Base-by-base conservation (phyloP, 208 protist species). In the Crithidia fasciculata region DNA sequence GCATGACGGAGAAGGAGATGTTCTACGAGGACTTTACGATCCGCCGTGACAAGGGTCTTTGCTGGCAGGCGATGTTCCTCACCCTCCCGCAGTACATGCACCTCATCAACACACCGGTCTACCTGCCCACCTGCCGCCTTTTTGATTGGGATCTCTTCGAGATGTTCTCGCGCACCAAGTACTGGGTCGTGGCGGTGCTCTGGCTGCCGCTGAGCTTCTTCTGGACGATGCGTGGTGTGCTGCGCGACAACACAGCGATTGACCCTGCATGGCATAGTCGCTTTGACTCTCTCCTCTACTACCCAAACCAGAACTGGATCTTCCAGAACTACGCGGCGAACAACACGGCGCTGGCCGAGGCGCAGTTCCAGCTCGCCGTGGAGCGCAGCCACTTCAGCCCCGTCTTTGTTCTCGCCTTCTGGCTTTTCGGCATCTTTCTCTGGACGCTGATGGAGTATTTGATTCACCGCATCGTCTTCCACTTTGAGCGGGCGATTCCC, bases 21-120 rank as follows among this genome's bases (percentile, higher is more conserved):
- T 54, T 83, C 49, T 87, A 89, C 78, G 78, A 82, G 5, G 75
- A 89, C 53, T 89, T 89, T 52, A 75, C 71, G 6, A 84, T 85
- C 28, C 78, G 72, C 47, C 76, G 76, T 16, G 78, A 85, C 49
- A 53, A 67, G 10, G 81, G 85, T 2, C 67, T 89, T n/a, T 59
- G 84, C 28, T 87, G 76, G 80, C 82, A 85, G 68, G 79, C 64
- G 18, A 85, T 87, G 81, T 72, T 75, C 61, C 73, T 87, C 13
- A 53, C 68, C 4, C 57, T 85, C 28, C 59, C 72, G 37, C 75
- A 90, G 72, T 85, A 85, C 68, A 73, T 82, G 59, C 85, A 90
- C 58, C 49, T 83, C 8, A 81, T 90, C 63, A 70, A 72, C 59
- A 77, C 75, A 0, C 82, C 81, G 28, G 77, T 86, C 66, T 83